These are phyloP conservation scores for Suillus weaverae DNA, from an alignment of 768 basidiomycete genomes.

Conservation along the genomic window DNA sequence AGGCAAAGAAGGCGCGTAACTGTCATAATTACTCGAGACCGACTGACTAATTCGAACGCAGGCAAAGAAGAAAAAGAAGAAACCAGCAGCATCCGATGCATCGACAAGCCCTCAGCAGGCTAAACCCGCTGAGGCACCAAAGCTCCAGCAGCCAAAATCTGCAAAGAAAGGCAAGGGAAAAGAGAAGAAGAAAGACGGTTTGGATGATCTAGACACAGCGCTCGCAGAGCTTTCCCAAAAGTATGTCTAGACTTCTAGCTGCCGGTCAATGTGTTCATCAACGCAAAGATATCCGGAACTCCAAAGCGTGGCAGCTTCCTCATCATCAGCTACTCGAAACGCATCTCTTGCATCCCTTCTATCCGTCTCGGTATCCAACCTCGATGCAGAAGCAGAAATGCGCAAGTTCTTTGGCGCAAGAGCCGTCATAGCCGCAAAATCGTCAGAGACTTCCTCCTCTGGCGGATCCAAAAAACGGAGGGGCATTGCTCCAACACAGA, in stretches of 20 bases:
- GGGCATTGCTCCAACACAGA: slow-evolving; percentile 28
- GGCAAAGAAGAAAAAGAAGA: slow-evolving; percentile 45
- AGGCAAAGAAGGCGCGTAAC: slow-evolving; percentile 25
- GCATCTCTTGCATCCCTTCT: slow-evolving; percentile 56
- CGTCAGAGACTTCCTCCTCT: slow-evolving; percentile 33
- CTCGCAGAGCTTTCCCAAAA: slow-evolving; percentile 82
- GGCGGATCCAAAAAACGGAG: slow-evolving; percentile 40
- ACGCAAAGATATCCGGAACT: slow-evolving; percentile 53
- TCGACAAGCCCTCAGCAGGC: slow-evolving; percentile 9
- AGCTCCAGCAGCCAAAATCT: slow-evolving; percentile 38
- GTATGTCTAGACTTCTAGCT: slow-evolving; percentile 37
- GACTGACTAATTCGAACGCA: slow-evolving; percentile 16
- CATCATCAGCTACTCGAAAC: slow-evolving; percentile 27
- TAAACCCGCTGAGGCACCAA: slow-evolving; percentile 11
- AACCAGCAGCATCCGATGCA: slow-evolving; percentile 12
- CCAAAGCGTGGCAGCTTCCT: slow-evolving; percentile 33
- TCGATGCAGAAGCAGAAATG: slow-evolving; percentile 90
- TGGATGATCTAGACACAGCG: slow-evolving; percentile 82
- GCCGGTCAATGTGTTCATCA: neutral
- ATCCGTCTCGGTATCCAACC: slow-evolving; percentile 74
- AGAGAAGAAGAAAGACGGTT: slow-evolving; percentile 57
- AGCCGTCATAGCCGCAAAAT: slow-evolving; percentile 70
- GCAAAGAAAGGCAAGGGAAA: slow-evolving; percentile 64
- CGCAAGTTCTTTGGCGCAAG: slow-evolving; percentile 92
- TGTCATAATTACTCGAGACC: neutral